Conservation (phyloP, 805 yeast species). For the Metschnikowia baotianmanensis region DNA sequence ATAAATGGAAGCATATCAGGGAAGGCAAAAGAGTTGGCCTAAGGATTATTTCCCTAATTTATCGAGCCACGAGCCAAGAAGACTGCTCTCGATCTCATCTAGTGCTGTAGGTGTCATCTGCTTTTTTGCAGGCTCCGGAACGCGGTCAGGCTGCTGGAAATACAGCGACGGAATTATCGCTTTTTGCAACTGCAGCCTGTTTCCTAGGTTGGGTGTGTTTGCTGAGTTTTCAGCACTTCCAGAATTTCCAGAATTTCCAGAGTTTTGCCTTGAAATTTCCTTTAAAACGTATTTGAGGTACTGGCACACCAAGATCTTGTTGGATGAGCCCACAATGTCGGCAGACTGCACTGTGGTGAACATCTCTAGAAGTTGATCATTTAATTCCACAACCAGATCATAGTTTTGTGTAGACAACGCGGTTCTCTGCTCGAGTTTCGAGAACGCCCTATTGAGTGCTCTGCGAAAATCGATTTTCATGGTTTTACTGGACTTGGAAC, state of each 20-base stretch:
- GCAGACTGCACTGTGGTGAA: constrained; percentile 23
- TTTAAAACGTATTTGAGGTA: constrained; percentile 39
- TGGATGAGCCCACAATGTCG: constrained; percentile 19
- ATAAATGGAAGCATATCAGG: too few relatives aligned
- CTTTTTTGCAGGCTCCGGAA: constrained; percentile 1
- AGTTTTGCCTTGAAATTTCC: constrained; percentile 20
- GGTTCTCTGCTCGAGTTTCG: constrained; percentile 33
- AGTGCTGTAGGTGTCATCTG: constrained; percentile 12
- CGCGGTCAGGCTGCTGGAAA: constrained; percentile 21
- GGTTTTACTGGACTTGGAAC: constrained; percentile 10
- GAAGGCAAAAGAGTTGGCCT: background rate
- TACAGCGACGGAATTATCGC: constrained; percentile 30
- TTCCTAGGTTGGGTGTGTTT: too few relatives aligned
- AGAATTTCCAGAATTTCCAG: too few relatives aligned
- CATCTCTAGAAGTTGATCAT: constrained; percentile 18
- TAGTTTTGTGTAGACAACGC: constrained; percentile 33
- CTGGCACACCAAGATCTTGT: constrained; percentile 36
- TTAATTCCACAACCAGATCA: constrained; percentile 23
- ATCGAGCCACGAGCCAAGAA: constrained; percentile 43
- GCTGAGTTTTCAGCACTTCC: too few relatives aligned
- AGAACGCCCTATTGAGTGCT: constrained; percentile 20
- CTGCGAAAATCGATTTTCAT: constrained; percentile 20
- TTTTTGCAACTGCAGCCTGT: constrained; percentile 24
- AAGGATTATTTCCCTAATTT: constrained; percentile 19
- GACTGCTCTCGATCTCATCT: constrained; percentile 42